Evolutionary conservation across 768 basidiomycete genomes (phyloP).

Genomic region (Chlorophyllum brunneum): DNA sequence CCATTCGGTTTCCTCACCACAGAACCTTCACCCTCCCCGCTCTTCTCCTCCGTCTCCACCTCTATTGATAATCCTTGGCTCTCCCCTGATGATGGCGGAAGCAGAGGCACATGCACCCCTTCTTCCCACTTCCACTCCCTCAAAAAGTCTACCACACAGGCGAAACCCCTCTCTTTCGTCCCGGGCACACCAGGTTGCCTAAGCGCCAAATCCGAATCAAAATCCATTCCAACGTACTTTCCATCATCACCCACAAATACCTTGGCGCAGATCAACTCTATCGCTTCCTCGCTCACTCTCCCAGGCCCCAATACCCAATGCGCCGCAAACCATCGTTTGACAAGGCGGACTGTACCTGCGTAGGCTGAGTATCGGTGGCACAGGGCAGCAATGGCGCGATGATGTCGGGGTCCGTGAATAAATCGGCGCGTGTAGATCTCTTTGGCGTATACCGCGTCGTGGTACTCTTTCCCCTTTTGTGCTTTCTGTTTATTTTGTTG

Average conservation of each 20-base stretch:
- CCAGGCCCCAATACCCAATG: constrained; percentile 76
- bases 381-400: constrained; percentile 74
- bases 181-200: constrained; percentile 48
- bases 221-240: constrained; percentile 25
- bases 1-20: constrained; percentile 6
- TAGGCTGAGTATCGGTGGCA: constrained; percentile 79
- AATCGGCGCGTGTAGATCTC: constrained; percentile 68
- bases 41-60: constrained; percentile 23
- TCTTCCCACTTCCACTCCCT: constrained; percentile 83
- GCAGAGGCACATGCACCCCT: constrained; percentile 72
- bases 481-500: constrained; percentile 32
- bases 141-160: constrained; percentile 66
- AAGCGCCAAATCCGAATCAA: constrained; percentile 27
- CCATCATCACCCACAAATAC: constrained; percentile 61
- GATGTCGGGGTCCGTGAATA: constrained; percentile 78
- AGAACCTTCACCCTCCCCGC: constrained; percentile 12
- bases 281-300: constrained; percentile 72
- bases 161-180: constrained; percentile 80
- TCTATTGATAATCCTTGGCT: constrained; percentile 14
- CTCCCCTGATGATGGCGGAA: constrained; percentile 26
- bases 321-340: constrained; percentile 89
- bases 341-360: constrained; percentile 79
- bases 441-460: constrained; percentile 53
- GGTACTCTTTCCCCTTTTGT: constrained; percentile 43
- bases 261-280: constrained; percentile 81